These are phyloP conservation scores for Mentha longifolia DNA, from an alignment of 257 asterid species.

Conservation along the genomic window DNA sequence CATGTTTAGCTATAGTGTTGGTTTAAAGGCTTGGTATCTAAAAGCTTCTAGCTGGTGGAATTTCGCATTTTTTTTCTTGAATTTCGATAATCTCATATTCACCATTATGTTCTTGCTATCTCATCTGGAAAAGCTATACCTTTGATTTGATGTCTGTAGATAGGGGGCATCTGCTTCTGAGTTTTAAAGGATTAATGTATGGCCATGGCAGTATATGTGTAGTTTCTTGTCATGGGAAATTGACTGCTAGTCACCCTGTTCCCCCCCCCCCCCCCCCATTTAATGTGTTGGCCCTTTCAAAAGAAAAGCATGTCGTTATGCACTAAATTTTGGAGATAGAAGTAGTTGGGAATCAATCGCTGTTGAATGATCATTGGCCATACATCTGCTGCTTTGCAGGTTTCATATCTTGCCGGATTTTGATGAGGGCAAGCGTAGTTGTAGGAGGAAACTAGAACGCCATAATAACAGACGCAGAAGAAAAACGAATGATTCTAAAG, in stretches of 20 bases:
- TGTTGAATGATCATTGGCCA: conserved; percentile 12
- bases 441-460: conserved; percentile 88
- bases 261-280: background rate
- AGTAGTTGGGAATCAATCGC: background rate
- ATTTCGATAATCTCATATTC: background rate
- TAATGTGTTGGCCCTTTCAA: background rate
- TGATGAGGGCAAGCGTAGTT: conserved; percentile 92
- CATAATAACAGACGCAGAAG: conserved; percentile 88
- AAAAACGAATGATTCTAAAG: conserved; percentile 67
- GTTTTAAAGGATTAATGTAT: background rate
- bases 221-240: conserved; percentile 9
- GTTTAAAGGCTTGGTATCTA: background rate
- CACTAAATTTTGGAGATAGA: conserved; percentile 5
- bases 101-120: background rate
- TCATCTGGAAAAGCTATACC: background rate
- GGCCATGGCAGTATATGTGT: background rate
- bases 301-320: background rate
- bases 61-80: background rate
- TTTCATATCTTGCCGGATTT: conserved; percentile 82
- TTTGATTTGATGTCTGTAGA: conserved; percentile 3
- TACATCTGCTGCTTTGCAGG: conserved; percentile 47
- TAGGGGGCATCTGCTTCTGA: conserved; percentile 15
- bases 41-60: background rate
- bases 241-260: background rate
- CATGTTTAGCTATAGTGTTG: background rate